Base-by-base conservation (phyloP, 78 protist genomes). In the Speleostelium caveatum region DNA sequence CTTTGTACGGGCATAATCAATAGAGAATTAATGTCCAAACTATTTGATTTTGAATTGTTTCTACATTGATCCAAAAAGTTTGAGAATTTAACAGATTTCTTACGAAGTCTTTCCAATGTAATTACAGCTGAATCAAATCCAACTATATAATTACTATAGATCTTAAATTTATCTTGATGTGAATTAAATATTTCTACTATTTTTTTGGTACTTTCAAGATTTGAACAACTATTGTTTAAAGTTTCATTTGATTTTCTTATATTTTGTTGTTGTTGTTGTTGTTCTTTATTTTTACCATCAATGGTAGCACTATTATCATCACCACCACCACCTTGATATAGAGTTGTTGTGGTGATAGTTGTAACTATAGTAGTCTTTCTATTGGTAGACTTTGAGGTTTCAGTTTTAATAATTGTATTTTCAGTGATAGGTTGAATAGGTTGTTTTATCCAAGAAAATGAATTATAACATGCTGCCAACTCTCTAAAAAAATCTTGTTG, bases 1-100 rank as follows among this genome's bases (percentile, higher is more conserved):
- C 91, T 61, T 83, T 83, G 91, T 32, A 83, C 91, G 56, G 91
- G 91, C 91, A 83, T 83, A 60, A 83, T 83, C 1, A 83, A 42
- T 24, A 83, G 14, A 28, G 79, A 69, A 33, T 28, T 45, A 12
- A 65, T 4, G 45, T 83, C 91, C 12, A 68, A 51, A 33, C 91
- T 79, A 83, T 83, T 83, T 7, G 62, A 58, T 32, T 49, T n/a
- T 12, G 67, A 12, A 83, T 83, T 79, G 42, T 4, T 45, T 59
- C 53, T 53, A 41, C 53, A 22, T 83, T 69, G 56, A 3, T 56
- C 73, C 16, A 83, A 32, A 69, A 83, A 83, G 10, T 69, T 36
- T 28, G 30, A 8, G 41, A 83, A 32, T n/a, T n/a, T n/a, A 32
- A 45, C 75, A 41, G 63, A 56, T 42, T 83, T 83, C 72, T 83